Conservation (phyloP, 768 basidiomycete species). For the Tulasnella sp. region DNA sequence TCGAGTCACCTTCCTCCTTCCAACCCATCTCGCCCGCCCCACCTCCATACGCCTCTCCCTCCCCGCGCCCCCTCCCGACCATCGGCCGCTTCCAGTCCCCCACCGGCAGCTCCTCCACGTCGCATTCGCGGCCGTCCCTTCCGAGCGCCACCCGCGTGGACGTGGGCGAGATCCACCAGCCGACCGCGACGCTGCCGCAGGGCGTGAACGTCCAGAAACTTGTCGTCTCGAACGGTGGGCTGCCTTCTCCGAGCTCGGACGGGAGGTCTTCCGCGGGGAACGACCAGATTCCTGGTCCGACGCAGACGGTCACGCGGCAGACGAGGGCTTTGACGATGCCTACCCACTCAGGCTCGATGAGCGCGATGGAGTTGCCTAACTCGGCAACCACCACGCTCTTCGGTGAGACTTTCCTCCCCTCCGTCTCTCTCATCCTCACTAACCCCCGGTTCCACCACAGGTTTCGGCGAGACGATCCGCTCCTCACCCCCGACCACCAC, state of each 20-base stretch:
- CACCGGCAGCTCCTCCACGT: background rate
- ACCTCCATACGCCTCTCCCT: background rate
- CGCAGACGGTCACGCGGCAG: background rate
- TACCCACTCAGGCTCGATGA: background rate
- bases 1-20: background rate
- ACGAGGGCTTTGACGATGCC: background rate
- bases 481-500: background rate
- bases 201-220: background rate
- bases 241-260: background rate
- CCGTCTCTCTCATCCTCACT: background rate
- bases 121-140: background rate
- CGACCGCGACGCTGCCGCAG: background rate
- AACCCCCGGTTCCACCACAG: background rate
- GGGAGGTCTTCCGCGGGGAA: background rate
- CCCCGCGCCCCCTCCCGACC: background rate
- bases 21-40: conserved; percentile 1
- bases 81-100: background rate
- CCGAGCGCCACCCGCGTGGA: background rate
- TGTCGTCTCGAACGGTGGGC: background rate
- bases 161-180: background rate
- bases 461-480: background rate
- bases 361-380: background rate
- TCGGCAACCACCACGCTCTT: background rate
- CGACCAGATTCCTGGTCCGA: background rate
- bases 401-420: background rate